These are phyloP conservation scores for Capsicum rhomboideum DNA, from an alignment of 257 asterid genomes.

Conservation along the genomic window DNA sequence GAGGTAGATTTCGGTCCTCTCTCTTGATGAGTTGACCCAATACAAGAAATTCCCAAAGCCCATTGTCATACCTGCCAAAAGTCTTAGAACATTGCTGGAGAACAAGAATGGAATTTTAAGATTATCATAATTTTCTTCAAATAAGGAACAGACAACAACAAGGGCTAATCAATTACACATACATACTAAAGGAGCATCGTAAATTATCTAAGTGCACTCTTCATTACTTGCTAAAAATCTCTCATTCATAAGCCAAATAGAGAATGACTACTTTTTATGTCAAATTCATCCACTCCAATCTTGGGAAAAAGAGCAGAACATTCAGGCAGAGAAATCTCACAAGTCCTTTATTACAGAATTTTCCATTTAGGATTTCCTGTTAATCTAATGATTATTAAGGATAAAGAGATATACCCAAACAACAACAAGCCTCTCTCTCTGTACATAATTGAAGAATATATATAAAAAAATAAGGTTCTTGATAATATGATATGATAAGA, in stretches of 20 bases:
- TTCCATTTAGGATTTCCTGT: not conserved
- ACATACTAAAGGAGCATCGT: not conserved
- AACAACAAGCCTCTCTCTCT: not conserved
- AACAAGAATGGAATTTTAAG: not conserved
- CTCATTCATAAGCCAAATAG: not conserved
- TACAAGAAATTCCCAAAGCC: not conserved
- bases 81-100: not conserved
- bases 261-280: not conserved
- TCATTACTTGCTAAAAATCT: not conserved
- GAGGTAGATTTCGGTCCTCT: not conserved
- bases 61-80: not conserved
- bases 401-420: not conserved
- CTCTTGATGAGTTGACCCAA: not conserved
- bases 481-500: not conserved
- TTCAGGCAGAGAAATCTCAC: not conserved
- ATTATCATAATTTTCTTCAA: not conserved
- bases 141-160: not conserved
- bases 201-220: not conserved
- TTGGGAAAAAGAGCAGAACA: not conserved
- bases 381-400: not conserved
- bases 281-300: not conserved
- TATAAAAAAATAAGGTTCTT: not conserved
- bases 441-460: not conserved
- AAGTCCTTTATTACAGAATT: not conserved
- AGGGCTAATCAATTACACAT: not conserved